These are phyloP conservation scores for Leucoagaricus sp. DNA, from an alignment of 1,284 basidiomycete species.

Conservation along the genomic window DNA sequence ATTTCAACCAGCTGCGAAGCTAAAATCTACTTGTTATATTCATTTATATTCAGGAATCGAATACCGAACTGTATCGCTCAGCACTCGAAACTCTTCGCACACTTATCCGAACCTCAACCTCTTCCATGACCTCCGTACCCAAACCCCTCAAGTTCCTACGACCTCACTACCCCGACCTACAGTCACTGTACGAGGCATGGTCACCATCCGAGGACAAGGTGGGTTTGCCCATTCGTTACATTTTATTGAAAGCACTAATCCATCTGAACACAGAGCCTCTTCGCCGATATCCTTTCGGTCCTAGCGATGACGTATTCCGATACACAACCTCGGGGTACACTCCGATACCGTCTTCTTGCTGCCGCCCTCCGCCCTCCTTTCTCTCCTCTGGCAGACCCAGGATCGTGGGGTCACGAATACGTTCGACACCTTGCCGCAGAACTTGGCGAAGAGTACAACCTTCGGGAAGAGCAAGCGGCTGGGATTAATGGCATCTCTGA, in stretches of 20 bases:
- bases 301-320: conserved; percentile 99
- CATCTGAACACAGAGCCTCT: conserved; percentile 68
- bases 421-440: conserved; percentile 97
- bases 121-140: conserved; percentile 99
- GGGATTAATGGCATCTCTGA: conserved; percentile 26
- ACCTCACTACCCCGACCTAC: conserved; percentile 91
- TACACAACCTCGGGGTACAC: conserved; percentile 91
- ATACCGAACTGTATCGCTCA: conserved; percentile 84
- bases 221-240: background rate
- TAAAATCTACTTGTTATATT: conserved; percentile 13
- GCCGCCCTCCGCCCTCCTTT: conserved; percentile 66
- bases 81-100: conserved; percentile 94
- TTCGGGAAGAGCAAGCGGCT: conserved; percentile 50
- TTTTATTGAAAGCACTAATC: conserved; percentile 2
- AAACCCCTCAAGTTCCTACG: conserved; percentile 99
- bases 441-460: conserved; percentile 89
- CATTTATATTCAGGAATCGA: conserved; percentile 68
- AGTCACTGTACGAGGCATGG: conserved; percentile 84
- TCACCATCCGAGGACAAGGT: conserved; percentile 79
- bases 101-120: conserved; percentile 95
- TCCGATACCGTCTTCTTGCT: conserved; percentile 87
- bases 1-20: conserved; percentile 6
- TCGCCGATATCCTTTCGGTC: conserved; percentile 98
- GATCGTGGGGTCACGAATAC: conserved; percentile 99
- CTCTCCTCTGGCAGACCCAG: conserved; percentile 81